Base-by-base conservation (phyloP, 192 early-diverging fungal genomes). In the Coemansia sp. region DNA sequence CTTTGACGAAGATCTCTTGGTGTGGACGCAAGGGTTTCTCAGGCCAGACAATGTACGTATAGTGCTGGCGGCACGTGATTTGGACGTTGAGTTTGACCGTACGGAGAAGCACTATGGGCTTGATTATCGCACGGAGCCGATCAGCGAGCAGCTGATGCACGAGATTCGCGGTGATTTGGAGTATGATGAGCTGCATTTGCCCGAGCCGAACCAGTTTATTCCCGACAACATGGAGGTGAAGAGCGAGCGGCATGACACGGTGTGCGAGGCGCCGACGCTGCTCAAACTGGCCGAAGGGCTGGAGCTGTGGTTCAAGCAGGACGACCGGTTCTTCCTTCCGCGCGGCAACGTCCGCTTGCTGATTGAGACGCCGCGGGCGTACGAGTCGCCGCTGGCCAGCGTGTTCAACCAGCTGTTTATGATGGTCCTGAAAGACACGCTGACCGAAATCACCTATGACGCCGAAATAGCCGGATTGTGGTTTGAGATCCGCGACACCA, bases 231-330 rank as follows among this genome's bases (percentile, higher is more conserved):
- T 98, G 67, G 76, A 84, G 54, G 85, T 92, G 34, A 71, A 85
- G 60, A 48, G 60, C 24, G 47, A 68, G 23, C 47, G 21, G 23
- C 14, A 48, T n/a, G 52, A 24, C 1, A 58, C 60, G 25, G 58
- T 67, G 7, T 42, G 53, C 1, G 47, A 64, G 18, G 69, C 50
- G 23, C 74, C 68, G 12, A 52, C 48, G 57, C 62, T 79, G 73
- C 71, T 79, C 42, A 53, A 50, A 24, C 54, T 50, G 31, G 57
- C 63, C 9, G 65, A 65, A 20, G 64, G 60, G n/a, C 21, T 66
- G 21, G 86, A 94, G 37, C 67, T 97, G 68, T 98, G 96, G 96
- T 86, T 92, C 72, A 95, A 96, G 72, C 91, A 91, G 61, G 96
- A 98, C 76, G 93, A 96, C 70, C 90, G 84, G 2, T 98, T 94